Evolutionary conservation across 176 grass and related monocot species (phyloP).

Genomic region (Juncus effusus): DNA sequence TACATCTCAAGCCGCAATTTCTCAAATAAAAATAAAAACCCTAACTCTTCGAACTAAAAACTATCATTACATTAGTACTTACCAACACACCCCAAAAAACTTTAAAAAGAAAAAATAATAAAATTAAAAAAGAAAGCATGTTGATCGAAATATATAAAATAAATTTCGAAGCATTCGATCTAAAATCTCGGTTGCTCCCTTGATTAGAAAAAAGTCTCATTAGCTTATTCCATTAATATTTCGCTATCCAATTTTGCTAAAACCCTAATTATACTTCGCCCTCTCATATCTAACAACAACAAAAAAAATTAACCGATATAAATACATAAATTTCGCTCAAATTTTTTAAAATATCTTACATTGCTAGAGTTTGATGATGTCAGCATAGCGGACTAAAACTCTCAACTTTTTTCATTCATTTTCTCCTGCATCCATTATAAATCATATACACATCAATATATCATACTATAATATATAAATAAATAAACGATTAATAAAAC

Average conservation of each 20-base stretch:
- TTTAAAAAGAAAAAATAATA: not conserved
- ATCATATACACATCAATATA: not conserved
- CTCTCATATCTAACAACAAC: not conserved
- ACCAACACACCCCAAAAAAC: slow-evolving; percentile 18
- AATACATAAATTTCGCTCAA: too few species aligned
- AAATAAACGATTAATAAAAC: not conserved
- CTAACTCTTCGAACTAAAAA: slow-evolving; percentile 27
- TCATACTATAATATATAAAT: not conserved
- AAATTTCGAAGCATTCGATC: slow-evolving; percentile 31
- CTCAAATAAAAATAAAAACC: not conserved
- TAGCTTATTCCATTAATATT: slow-evolving; percentile 18
- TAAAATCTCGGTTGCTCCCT: slow-evolving; percentile 32
- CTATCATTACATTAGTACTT: slow-evolving; percentile 26
- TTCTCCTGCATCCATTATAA: slow-evolving; percentile 25
- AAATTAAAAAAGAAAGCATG: slow-evolving; percentile 8
- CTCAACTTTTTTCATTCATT: slow-evolving; percentile 15
- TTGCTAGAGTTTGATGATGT: slow-evolving; percentile 18
- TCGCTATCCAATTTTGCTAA: slow-evolving; percentile 25
- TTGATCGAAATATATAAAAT: slow-evolving; percentile 18
- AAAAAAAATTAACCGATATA: too few species aligned
- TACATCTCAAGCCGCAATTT: slow-evolving; percentile 5
- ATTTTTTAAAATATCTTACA: not conserved
- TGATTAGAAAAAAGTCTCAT: slow-evolving; percentile 26
- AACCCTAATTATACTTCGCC: slow-evolving; percentile 17
- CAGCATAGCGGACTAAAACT: slow-evolving; percentile 12